Evolutionary conservation across 352 stramenopile species (phyloP).

Genomic region (Nothophytophthora sp.): DNA sequence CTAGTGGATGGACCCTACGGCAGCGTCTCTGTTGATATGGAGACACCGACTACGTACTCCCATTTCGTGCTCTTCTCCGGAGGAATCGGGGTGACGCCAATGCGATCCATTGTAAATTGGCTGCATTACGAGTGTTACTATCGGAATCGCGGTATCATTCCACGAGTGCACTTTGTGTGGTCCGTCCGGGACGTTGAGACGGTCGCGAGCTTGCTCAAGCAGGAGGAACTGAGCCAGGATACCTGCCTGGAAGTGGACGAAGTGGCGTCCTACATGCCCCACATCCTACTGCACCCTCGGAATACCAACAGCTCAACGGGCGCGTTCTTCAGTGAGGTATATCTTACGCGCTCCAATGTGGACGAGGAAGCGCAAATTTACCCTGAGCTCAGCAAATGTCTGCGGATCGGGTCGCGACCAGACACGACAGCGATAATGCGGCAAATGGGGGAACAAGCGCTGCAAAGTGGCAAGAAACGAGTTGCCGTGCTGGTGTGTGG

Average conservation of each 20-base stretch:
- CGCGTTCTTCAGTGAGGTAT: slow-evolving; percentile 32
- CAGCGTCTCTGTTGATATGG: slow-evolving; percentile 41
- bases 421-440: slow-evolving; percentile 29
- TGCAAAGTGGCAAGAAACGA: slow-evolving; percentile 24
- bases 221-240: slow-evolving; percentile 29
- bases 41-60: slow-evolving; percentile 36
- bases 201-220: slow-evolving; percentile 29
- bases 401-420: slow-evolving; percentile 33
- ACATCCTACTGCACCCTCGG: slow-evolving; percentile 25
- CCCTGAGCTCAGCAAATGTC: slow-evolving; percentile 25
- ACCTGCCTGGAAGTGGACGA: slow-evolving; percentile 35
- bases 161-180: slow-evolving; percentile 61
- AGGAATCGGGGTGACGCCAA: slow-evolving; percentile 56
- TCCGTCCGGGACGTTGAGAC: slow-evolving; percentile 46
- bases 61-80: slow-evolving; percentile 50
- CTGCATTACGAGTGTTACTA: slow-evolving; percentile 32
- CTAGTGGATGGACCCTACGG: slow-evolving; percentile 62
- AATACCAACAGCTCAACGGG: slow-evolving; percentile 25
- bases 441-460: slow-evolving; percentile 37
- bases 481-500: slow-evolving; percentile 52
- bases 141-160: slow-evolving; percentile 24
- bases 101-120: slow-evolving; percentile 52
- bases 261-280: slow-evolving; percentile 32
- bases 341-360: slow-evolving; percentile 25
- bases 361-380: slow-evolving; percentile 37